A percentile compares a stretch with the other conserved stretches of the same genome.
Conservation (phyloP, 2,329 filamentous ascomycete species). For the Nectriaceae sp. region DNA sequence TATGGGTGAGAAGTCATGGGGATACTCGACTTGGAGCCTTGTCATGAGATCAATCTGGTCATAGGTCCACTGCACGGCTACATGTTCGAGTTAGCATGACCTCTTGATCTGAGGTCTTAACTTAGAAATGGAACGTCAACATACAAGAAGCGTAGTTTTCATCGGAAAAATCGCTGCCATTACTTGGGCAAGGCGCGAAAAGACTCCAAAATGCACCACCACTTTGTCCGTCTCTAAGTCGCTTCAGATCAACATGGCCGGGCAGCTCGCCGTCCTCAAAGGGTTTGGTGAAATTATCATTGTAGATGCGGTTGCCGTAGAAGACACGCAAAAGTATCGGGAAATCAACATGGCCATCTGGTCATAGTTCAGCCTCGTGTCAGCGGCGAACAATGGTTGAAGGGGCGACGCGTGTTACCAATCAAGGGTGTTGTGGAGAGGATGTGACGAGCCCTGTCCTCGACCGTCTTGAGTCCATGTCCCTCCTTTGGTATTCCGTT, state of each 20-base stretch:
- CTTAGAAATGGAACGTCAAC: too few species aligned
- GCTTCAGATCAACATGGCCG: conserved; percentile 77
- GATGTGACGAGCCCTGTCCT: conserved; percentile 49
- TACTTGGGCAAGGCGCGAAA: conserved; percentile 73
- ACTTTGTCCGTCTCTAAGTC: conserved; percentile 68
- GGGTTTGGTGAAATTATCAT: conserved; percentile 68
- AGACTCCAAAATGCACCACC: conserved; percentile 96
- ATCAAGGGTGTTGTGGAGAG: conserved; percentile 51
- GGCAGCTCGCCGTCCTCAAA: conserved; percentile 71
- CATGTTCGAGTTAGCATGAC: not conserved
- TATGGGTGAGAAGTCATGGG: conserved; percentile 67
- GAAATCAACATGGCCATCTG: conserved; percentile 90
- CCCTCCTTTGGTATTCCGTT: conserved; percentile 25
- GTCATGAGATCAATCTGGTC: conserved; percentile 75
- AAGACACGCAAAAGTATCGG: conserved; percentile 67
- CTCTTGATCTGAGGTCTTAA: conserved; percentile 4
- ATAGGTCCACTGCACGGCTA: conserved; percentile 66
- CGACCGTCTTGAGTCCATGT: conserved; percentile 36
- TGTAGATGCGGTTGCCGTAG: conserved; percentile 79
- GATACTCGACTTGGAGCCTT: conserved; percentile 64
- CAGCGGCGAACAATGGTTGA: not conserved
- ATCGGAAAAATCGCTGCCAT: conserved; percentile 73
- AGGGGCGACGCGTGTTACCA: conserved; percentile 35
- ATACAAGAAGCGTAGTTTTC: conserved; percentile 68
- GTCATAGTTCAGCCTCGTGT: conserved; percentile 1